phyloP scores from a whole-genome alignment of 108 stramenopile species.

The Cyclostephanos invisitatus region DNA sequence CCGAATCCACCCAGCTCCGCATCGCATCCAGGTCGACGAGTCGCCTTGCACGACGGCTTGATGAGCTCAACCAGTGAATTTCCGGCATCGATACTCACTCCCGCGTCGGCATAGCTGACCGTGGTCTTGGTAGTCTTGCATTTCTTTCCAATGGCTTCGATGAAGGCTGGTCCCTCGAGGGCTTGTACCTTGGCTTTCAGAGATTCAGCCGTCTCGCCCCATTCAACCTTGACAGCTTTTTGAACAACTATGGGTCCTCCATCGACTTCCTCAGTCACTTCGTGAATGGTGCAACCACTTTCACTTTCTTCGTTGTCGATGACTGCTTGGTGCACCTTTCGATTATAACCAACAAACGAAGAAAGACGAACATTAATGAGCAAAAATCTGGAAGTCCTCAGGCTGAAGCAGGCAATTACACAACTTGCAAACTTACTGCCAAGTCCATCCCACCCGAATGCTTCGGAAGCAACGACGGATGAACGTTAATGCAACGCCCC shows the following conservation, averaged over 20 bases:
- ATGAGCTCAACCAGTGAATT: conserved; percentile 94
- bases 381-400: background rate
- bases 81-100: conserved; percentile 97
- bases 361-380: background rate
- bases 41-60: conserved; percentile 94
- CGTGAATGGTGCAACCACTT: conserved; percentile 98
- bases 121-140: conserved; percentile 67
- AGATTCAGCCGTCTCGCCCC: conserved; percentile 91
- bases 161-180: conserved; percentile 94
- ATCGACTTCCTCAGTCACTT: conserved; percentile 97
- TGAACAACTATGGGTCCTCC: conserved; percentile 96
- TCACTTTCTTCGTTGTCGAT: conserved; percentile 91
- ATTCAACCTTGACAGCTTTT: conserved; percentile 75
- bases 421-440: conserved; percentile 32
- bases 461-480: conserved; percentile 97
- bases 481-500: conserved; percentile 96
- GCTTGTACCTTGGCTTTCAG: conserved; percentile 96
- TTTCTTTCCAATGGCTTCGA: conserved; percentile 88
- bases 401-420: background rate
- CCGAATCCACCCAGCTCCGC: conserved; percentile 97
- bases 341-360: background rate
- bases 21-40: conserved; percentile 90
- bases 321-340: conserved; percentile 95
- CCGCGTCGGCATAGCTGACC: conserved; percentile 94
- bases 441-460: conserved; percentile 99